Evolutionary conservation across 371 early-diverging fungal genomes (phyloP).

Genomic region (Synchytrium microbalum): DNA sequence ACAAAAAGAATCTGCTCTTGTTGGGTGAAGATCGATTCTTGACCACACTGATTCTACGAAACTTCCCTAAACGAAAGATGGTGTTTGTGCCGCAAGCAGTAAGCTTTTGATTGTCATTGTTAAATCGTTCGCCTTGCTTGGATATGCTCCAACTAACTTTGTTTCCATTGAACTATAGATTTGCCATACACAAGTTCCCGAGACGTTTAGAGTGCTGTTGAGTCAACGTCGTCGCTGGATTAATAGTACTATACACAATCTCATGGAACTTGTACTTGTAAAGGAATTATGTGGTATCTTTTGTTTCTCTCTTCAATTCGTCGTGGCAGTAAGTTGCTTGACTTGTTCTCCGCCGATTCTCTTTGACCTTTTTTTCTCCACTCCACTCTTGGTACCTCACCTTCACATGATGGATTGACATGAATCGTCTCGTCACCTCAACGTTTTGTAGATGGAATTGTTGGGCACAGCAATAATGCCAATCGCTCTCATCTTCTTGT

Average conservation of each 20-base stretch:
- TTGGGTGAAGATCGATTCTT: constrained; percentile 99
- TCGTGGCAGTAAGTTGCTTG: not conserved
- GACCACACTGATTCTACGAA: constrained; percentile 94
- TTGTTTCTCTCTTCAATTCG: constrained; percentile 91
- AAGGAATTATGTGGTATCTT: constrained; percentile 94
- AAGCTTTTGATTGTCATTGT: too few relatives aligned
- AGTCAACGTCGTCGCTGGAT: constrained; percentile 98
- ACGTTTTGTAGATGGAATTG: constrained; percentile 45
- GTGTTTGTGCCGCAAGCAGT: constrained; percentile 87
- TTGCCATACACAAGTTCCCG: constrained; percentile 92
- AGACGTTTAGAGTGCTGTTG: constrained; percentile 77
- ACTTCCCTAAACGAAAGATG: constrained; percentile 87
- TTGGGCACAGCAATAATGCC: constrained; percentile 88
- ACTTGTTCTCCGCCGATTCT: not conserved
- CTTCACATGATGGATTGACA: too few relatives aligned
- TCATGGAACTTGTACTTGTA: constrained; percentile 87
- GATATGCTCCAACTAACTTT: not conserved
- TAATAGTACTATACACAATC: constrained; percentile 95
- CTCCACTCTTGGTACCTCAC: too few relatives aligned
- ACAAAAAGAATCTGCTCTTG: constrained; percentile 95
- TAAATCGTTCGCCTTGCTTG: not conserved
- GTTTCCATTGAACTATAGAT: constrained; percentile 68
- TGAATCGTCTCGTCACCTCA: too few relatives aligned
- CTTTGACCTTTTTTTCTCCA: too few relatives aligned
- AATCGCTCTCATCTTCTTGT: constrained; percentile 76